Evolutionary conservation across 345 rosid genomes (phyloP), one percentile per base, ranked within the genome.

Genomic region (Durio zibethinus): DNA sequence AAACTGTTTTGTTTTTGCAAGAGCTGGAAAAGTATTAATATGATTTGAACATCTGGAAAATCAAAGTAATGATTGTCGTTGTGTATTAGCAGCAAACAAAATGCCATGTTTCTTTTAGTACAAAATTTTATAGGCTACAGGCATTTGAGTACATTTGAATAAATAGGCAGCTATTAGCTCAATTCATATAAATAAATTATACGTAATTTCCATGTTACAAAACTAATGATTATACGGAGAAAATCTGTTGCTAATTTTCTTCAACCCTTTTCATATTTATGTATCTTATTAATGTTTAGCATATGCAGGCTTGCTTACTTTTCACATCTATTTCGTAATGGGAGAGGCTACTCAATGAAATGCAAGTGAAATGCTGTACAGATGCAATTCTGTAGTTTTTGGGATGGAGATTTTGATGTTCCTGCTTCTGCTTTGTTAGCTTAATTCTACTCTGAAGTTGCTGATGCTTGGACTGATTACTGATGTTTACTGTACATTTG

Each of bases 291-390:
- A 43, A 43, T 43, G 36, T 68, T 25, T 68, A 15, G 21, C 36
- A 68, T 14, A 68, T 68, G 73, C 73, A 68, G 73, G 73, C 73
- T 25, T 43, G 72, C 35, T 21, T 2, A 42, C 36, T 36, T 9
- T 68, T 45, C 38, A 43, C 35, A 12, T 42, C 35, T 68, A 25
- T 29, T 68, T 43, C 54, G 25, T 68, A 35, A 25, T 23, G n/a
- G 73, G 56, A 15, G 73, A 45, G 23, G 73, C 73, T 25, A 56
- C 27, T 64, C 36, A 36, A 45, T 68, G 35, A 25, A 43, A 68
- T 25, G 72, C 53, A 21, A 10, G 71, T 61, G 8, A 36, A 42
- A 64, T 64, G 25, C n/a, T 64, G 47, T 35, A 15, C 38, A 45
- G 56, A 23, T 25, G 18, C 36, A 25, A 68, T 25, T 45, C 73